Evolutionary conservation across 345 rosid species (phyloP), one percentile per base, ranked within the genome.

Genomic region (Leavenworthia alabamica): DNA sequence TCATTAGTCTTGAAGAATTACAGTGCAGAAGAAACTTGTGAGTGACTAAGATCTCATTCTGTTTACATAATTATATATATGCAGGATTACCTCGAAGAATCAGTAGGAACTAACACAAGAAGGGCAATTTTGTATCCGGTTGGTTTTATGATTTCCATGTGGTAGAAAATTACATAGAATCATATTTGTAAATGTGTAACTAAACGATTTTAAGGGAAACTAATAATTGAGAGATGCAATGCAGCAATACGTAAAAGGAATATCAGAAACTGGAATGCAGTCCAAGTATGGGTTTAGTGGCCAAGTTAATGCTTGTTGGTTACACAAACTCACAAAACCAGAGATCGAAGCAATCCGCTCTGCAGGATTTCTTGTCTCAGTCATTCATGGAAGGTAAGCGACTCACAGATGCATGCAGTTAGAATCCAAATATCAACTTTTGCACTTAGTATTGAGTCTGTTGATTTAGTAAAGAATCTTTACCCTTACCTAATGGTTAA

Each of bases 301-400:
- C 52, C 99, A 93, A 76, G 22, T 90, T 57, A 85, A 84, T 76
- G 97, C 99, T 12, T 93, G 99, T 75, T 93, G 99, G 99, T 79
- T 68, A 36, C 99, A 93, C 77, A 83, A 76, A 77, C 47, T 93
- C 79, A 78, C 87, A 53, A 71, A 24, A 60, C 43, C 54, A 54
- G 97, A 90, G 37, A 76, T 86, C 13, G 90, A 87, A 64, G n/a
- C 6, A 7, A 87, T 87, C 43, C 82, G 89, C 1, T 78, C 92
- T 0, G 75, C 71, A 57, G 95, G 85, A 65, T 90, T 89, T 77
- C 99, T 84, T 62, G 96, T 93, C 51, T 87, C 96, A 0, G 81
- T 86, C 71, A 83, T 93, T 73, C 99, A 93, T 71, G 99, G 99
- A 76, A 89, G 99, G 99, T 93, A 79, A 24, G 59, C 6, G 23